Evolutionary conservation across 495 filamentous ascomycete species (phyloP).

Genomic region (Annulohypoxylon bovei): DNA sequence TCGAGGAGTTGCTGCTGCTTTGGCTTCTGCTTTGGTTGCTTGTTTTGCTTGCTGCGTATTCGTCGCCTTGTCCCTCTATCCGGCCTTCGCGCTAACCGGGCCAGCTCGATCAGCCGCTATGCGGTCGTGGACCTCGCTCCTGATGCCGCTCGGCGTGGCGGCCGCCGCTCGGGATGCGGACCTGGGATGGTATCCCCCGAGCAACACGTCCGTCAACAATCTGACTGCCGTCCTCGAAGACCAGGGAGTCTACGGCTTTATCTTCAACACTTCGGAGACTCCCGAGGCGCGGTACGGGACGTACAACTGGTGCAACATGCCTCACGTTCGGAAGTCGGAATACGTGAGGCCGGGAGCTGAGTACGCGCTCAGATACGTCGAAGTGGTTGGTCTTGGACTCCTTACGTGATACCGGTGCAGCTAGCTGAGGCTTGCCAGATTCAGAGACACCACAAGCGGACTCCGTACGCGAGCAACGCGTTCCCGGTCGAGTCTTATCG

Average conservation of each 20-base stretch:
- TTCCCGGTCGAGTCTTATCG: slow-evolving; percentile 71
- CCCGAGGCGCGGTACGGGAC: slow-evolving; percentile 60
- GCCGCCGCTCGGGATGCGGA: slow-evolving; percentile 47
- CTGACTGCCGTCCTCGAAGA: slow-evolving; percentile 61
- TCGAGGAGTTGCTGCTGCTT: not conserved
- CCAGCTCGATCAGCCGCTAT: not conserved
- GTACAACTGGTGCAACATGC: slow-evolving; percentile 84
- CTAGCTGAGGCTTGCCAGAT: slow-evolving; percentile 55
- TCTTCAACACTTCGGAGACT: slow-evolving; percentile 67
- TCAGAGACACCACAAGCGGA: slow-evolving; percentile 78
- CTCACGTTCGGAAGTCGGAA: slow-evolving; percentile 68
- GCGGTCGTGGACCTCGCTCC: slow-evolving; percentile 15
- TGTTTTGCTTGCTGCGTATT: not conserved
- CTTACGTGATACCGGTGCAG: not conserved
- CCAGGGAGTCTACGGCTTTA: slow-evolving; percentile 68
- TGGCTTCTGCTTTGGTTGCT: not conserved
- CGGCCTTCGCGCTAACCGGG: not conserved
- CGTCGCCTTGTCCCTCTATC: slow-evolving; percentile 3
- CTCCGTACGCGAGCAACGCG: slow-evolving; percentile 72
- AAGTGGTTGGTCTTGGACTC: slow-evolving; percentile 59
- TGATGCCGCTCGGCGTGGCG: slow-evolving; percentile 7
- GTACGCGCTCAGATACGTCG: slow-evolving; percentile 72
- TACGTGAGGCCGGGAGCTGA: slow-evolving; percentile 60
- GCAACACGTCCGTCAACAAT: slow-evolving; percentile 65
- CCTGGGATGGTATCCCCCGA: slow-evolving; percentile 67